Conservation (phyloP, 495 filamentous ascomycete species). For the Podospora bellae-mahoneyi region DNA sequence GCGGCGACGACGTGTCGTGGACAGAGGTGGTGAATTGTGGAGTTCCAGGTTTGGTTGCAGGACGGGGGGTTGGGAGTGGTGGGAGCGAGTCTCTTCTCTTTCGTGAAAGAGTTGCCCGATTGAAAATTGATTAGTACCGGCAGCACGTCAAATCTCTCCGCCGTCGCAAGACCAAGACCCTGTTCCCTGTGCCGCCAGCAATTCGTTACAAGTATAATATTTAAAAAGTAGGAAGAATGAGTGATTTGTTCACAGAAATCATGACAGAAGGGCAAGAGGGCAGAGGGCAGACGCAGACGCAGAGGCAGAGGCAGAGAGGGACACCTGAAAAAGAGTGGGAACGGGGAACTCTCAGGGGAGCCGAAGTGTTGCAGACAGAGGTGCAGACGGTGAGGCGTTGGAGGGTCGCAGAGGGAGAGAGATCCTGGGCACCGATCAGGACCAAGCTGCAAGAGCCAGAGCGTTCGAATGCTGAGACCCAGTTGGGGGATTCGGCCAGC, state of each 20-base stretch:
- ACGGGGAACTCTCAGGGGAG: conserved; percentile 16
- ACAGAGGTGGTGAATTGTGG: conserved; percentile 32
- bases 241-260: neutral
- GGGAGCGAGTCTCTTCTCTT: neutral
- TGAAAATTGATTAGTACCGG: conserved; percentile 23
- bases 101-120: conserved; percentile 25
- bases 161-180: conserved; percentile 24
- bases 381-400: conserved; percentile 24
- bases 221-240: conserved; percentile 6
- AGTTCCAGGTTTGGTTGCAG: conserved; percentile 23
- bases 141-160: conserved; percentile 21
- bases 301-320: neutral
- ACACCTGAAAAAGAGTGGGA: conserved; percentile 6
- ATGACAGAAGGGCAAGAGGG: neutral
- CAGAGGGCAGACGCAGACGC: neutral
- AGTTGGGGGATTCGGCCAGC: neutral
- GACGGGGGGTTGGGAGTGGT: conserved; percentile 31
- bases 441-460: conserved; percentile 9
- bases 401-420: conserved; percentile 17
- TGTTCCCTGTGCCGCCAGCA: conserved; percentile 5
- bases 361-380: conserved; percentile 22
- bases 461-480: neutral
- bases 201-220: neutral
- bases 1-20: conserved; percentile 36
- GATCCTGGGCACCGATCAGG: conserved; percentile 29